These are phyloP conservation scores for Fusarium sp. DNA, from an alignment of 2,329 filamentous ascomycete species.

Conservation along the genomic window DNA sequence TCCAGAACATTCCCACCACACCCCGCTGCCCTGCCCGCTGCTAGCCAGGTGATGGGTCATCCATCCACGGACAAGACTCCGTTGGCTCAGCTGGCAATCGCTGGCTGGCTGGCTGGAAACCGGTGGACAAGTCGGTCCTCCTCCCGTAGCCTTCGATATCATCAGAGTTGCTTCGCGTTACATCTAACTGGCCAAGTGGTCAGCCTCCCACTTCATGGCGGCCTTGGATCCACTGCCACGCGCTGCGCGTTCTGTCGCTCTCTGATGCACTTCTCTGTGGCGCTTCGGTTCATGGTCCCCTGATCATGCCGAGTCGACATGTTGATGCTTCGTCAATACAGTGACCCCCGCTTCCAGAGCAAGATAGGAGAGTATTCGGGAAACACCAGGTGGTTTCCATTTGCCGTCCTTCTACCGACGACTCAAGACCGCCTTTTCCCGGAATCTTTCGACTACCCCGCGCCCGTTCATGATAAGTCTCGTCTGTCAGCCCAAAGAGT, in stretches of 20 bases:
- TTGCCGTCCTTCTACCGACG: slow-evolving; percentile 2
- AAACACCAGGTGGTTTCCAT: background rate
- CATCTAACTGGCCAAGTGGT: slow-evolving; percentile 1
- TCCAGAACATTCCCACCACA: slow-evolving; percentile 11
- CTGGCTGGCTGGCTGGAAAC: slow-evolving; percentile 1
- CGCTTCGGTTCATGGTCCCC: slow-evolving; percentile 22
- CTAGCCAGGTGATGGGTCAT: slow-evolving; percentile 23
- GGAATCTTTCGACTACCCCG: background rate
- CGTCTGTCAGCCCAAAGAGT: slow-evolving; percentile 2
- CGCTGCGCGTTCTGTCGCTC: background rate
- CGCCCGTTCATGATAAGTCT: background rate
- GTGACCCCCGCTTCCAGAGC: background rate
- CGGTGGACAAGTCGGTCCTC: slow-evolving; percentile 2
- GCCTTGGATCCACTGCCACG: slow-evolving; percentile 1
- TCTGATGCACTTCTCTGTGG: background rate
- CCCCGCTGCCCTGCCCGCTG: slow-evolving; percentile 11
- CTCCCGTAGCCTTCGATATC: slow-evolving; percentile 13
- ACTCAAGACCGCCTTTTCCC: slow-evolving; percentile 2
- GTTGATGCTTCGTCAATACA: slow-evolving; percentile 5
- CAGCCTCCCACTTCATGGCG: slow-evolving; percentile 1
- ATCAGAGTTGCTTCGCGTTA: slow-evolving; percentile 5
- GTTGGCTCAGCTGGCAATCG: slow-evolving; percentile 26
- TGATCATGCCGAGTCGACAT: slow-evolving; percentile 8
- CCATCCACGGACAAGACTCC: slow-evolving; percentile 10
- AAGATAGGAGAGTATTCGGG: background rate